Evolutionary conservation across 2,329 filamentous ascomycete genomes (phyloP), one percentile per base, ranked within the genome.

Genomic region (Aspergillus transmontanensis): DNA sequence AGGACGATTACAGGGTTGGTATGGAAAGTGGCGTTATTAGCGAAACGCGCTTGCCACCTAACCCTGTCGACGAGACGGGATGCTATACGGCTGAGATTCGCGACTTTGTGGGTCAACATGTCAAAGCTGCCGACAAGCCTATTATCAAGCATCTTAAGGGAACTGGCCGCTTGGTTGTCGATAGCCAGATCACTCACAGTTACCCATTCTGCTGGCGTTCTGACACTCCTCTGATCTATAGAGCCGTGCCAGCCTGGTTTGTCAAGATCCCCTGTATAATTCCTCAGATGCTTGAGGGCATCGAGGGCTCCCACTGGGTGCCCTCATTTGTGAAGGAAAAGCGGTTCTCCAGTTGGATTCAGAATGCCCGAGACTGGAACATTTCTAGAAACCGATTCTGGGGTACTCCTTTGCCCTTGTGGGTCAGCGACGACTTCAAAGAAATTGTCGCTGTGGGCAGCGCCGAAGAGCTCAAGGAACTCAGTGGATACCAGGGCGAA

Each of bases 191-290:
- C 66, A 92, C 86, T 74, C 94, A 98, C 82, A 94, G 92, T 71
- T 96, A 97, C 77, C 93, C 93, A 23, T 94, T 94, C 86, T 97
- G 94, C 78, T 93, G 91, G 81, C 88, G 94, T 64, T 97, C 93
- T n/a, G 94, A 97, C 75, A 97, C 92, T 0, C 94, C 93, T 34
- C 85, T 98, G 66, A 97, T 98, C 71, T 95, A 96, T 80, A 88
- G 91, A 68, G 93, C 94, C 30, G 93, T 97, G 21, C 92, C 94
- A 10, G 93, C 93, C 0, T 98, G 94, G 94, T 97, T 97, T 76
- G 90, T 98, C 72, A 92, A 92, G 77, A 92, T 97, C 54, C 87
- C 90, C 21, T 87, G 91, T 63, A 90, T 93, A 70, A 88, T 97
- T 58, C 93, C 93, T 1, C 83, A 94, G 68, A 94, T 98, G 90